Percentiles rank a stretch among this genome's conserved stretches.
Evolutionary conservation across 768 basidiomycete species (phyloP).

Genomic region (Trametes villosa): DNA sequence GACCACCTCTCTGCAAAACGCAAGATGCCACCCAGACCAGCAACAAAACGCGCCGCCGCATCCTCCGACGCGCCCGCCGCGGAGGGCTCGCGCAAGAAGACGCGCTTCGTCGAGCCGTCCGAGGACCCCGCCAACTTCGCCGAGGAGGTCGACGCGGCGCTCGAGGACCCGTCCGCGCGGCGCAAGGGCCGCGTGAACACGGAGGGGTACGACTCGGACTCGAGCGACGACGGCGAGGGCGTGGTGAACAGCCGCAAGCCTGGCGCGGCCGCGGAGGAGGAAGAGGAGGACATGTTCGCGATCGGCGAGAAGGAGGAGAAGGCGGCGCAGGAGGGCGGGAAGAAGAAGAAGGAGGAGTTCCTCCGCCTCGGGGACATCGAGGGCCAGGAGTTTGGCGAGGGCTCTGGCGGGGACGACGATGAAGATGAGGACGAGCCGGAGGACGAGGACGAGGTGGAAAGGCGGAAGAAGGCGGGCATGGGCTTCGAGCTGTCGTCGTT

Average conservation of each 20-base stretch:
- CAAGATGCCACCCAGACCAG: conserved; percentile 43
- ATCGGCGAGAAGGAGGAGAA: conserved; percentile 53
- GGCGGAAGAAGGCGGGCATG: conserved; percentile 84
- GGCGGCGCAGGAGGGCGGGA: conserved; percentile 45
- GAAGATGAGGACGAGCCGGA: conserved; percentile 54
- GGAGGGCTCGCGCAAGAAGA: conserved; percentile 57
- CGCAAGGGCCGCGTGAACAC: conserved; percentile 79
- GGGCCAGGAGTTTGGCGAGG: conserved; percentile 86
- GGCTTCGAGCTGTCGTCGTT: conserved; percentile 93
- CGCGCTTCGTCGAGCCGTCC: conserved; percentile 75
- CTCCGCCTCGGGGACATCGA: conserved; percentile 93
- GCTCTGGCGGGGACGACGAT: conserved; percentile 45
- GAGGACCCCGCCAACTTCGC: conserved; percentile 80
- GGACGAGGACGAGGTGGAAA: conserved; percentile 80
- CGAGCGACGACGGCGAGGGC: conserved; percentile 93
- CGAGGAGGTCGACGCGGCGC: conserved; percentile 74
- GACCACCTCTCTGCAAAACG: neutral
- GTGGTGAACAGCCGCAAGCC: conserved; percentile 79
- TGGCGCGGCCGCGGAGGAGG: conserved; percentile 48
- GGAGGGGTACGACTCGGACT: conserved; percentile 93
- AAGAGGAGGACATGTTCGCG: conserved; percentile 82
- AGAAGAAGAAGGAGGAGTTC: conserved; percentile 69
- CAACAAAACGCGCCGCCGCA: conserved; percentile 48
- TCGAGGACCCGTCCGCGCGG: conserved; percentile 65
- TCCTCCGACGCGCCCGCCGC: conserved; percentile 38